Conservation (phyloP, 2,329 filamentous ascomycete species). For the Canariomyces notabilis region DNA sequence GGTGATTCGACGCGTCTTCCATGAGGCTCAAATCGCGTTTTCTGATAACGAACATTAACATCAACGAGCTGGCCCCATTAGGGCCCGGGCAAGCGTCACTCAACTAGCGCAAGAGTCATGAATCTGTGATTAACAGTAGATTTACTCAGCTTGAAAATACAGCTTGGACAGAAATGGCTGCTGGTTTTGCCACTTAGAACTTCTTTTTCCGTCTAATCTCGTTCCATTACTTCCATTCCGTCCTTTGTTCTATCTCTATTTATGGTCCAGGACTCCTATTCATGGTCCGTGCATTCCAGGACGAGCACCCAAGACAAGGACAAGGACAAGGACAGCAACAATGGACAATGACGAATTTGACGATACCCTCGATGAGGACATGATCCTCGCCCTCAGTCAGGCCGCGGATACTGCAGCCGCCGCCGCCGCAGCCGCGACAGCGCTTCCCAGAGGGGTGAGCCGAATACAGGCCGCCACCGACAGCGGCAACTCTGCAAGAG, state of each 20-base stretch:
- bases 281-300: too few species aligned
- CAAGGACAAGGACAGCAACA: neutral
- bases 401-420: conserved; percentile 13
- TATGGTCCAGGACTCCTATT: too few species aligned
- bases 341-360: conserved; percentile 61
- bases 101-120: too few species aligned
- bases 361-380: conserved; percentile 60
- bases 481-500: neutral
- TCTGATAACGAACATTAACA: neutral
- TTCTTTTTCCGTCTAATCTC: neutral
- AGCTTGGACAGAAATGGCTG: neutral
- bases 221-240: neutral
- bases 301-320: too few species aligned
- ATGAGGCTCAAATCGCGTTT: neutral
- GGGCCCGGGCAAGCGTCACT: too few species aligned
- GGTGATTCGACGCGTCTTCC: conserved; percentile 7
- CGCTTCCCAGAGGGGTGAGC: neutral
- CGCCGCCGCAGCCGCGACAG: neutral
- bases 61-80: too few species aligned
- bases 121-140: too few species aligned
- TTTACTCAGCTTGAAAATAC: too few species aligned
- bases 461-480: too few species aligned
- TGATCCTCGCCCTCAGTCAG: conserved; percentile 49
- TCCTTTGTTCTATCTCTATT: neutral
- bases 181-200: neutral